Conservation (phyloP, 768 basidiomycete species). For the Kwoniella heveanensis region DNA sequence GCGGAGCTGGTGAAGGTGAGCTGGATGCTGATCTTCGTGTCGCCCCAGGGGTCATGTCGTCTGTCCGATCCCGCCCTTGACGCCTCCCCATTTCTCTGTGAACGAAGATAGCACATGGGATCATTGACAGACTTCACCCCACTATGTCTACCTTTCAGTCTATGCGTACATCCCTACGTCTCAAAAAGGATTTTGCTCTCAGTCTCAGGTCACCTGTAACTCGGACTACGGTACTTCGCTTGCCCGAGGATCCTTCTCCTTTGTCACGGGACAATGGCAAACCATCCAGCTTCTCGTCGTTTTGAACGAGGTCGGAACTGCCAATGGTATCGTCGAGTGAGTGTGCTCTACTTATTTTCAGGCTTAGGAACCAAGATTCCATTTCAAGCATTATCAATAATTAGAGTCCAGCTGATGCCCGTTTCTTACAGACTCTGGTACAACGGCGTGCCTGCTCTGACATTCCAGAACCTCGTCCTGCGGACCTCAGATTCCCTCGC, state of each 20-base stretch:
- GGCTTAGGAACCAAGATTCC: not conserved
- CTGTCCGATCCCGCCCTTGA: too few relatives aligned
- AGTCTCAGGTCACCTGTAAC: constrained; percentile 62
- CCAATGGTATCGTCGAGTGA: constrained; percentile 73
- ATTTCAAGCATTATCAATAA: too few relatives aligned
- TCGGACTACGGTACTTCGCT: constrained; percentile 50
- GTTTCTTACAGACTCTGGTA: constrained; percentile 49
- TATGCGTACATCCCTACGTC: constrained; percentile 75
- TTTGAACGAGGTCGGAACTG: constrained; percentile 67
- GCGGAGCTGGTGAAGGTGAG: constrained; percentile 67
- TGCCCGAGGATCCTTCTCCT: constrained; percentile 50
- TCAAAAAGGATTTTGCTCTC: constrained; percentile 60
- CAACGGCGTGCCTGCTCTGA: constrained; percentile 68
- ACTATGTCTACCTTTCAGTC: constrained; percentile 59
- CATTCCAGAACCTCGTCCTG: constrained; percentile 67
- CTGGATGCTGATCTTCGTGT: not conserved
- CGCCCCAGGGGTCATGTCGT: too few relatives aligned
- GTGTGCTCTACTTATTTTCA: constrained; percentile 47
- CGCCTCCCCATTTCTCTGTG: not conserved
- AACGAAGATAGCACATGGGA: too few relatives aligned
- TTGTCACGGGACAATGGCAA: constrained; percentile 60
- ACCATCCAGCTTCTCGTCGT: constrained; percentile 66
- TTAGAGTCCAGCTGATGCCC: not conserved
- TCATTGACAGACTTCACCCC: not conserved
- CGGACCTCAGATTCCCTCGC: constrained; percentile 63